These are phyloP conservation scores for Pseudogymnoascus destructans DNA, from an alignment of 2,329 filamentous ascomycete species.

Conservation along the genomic window DNA sequence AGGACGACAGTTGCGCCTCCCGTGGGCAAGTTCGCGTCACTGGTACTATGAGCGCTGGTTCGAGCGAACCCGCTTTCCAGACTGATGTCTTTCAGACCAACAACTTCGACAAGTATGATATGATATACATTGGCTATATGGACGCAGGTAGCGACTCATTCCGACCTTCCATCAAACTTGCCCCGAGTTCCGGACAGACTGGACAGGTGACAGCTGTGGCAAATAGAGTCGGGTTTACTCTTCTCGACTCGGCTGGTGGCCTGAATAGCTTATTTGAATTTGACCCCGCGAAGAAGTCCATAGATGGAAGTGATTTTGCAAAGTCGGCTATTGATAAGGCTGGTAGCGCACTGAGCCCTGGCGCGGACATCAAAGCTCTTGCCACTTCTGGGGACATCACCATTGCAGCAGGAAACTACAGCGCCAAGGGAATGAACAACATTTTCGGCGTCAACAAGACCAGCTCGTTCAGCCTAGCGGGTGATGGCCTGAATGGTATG, in stretches of 20 bases:
- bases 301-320: constrained; percentile 50
- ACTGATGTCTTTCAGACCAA: constrained; percentile 77
- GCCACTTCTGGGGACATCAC: constrained; percentile 48
- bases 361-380: constrained; percentile 60
- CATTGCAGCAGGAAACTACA: constrained; percentile 79
- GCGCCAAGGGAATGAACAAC: constrained; percentile 53
- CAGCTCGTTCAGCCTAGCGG: constrained; percentile 47
- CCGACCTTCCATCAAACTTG: constrained; percentile 66
- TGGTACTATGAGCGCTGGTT: constrained; percentile 47
- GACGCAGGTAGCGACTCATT: constrained; percentile 63
- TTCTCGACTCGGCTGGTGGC: constrained; percentile 61
- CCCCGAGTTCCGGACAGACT: constrained; percentile 51
- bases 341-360: constrained; percentile 52
- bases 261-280: constrained; percentile 89
- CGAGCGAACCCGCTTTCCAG: constrained; percentile 35
- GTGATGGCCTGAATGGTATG: constrained; percentile 65
- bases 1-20: constrained; percentile 61
- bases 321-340: constrained; percentile 65
- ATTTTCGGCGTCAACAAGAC: constrained; percentile 59
- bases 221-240: constrained; percentile 67
- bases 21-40: constrained; percentile 77
- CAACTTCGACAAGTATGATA: constrained; percentile 91
- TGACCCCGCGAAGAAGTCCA: constrained; percentile 47
- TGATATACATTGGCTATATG: constrained; percentile 74
- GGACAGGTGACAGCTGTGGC: constrained; percentile 69